These are phyloP conservation scores for Arachis hypogaea DNA, from an alignment of 306 rosid genomes.

Conservation along the genomic window DNA sequence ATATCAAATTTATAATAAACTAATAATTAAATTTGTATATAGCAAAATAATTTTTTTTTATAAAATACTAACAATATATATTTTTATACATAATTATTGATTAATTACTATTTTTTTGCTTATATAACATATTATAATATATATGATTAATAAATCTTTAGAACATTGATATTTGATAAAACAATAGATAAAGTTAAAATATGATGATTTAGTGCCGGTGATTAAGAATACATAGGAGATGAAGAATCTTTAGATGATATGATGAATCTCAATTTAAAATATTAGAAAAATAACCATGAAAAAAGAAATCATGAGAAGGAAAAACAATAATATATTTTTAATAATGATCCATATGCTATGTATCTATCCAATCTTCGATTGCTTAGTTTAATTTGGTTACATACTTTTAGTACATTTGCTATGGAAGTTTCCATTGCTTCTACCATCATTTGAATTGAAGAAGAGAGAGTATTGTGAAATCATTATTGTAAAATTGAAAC, in stretches of 20 bases:
- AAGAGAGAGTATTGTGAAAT: no score
- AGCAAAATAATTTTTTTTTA: no score
- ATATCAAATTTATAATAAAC: no score
- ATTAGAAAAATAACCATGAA: neutral
- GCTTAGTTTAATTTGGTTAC: no score
- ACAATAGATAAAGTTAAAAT: neutral
- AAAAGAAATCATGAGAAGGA: neutral
- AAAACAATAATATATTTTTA: neutral
- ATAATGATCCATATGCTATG: neutral
- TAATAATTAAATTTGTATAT: no score
- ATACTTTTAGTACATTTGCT: constrained; percentile 44
- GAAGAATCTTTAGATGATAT: neutral
- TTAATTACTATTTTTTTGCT: no score
- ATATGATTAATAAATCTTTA: no score
- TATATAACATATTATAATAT: no score
- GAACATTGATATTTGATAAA: no score
- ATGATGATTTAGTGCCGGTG: neutral
- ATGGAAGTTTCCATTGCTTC: constrained; percentile 86
- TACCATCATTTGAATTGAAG: constrained; percentile 53
- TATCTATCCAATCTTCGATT: no score
- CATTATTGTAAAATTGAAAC: neutral
- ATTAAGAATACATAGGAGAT: neutral
- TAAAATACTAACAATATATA: no score
- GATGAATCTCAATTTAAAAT: neutral
- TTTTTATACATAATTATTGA: no score